Base-by-base conservation (phyloP, 345 rosid species). In the Bruguiera gymnorhiza region DNA sequence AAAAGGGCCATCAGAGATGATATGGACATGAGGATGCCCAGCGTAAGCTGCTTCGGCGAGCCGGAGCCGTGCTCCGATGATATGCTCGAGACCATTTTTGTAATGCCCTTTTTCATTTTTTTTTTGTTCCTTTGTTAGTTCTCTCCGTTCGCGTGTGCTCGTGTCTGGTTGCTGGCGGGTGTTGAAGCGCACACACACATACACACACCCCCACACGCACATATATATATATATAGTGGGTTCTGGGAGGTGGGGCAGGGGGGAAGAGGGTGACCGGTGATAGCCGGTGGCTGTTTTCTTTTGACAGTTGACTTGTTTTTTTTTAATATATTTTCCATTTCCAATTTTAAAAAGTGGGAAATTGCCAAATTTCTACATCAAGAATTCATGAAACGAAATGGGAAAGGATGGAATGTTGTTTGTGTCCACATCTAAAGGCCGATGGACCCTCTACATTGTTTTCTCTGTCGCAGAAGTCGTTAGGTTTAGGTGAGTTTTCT, bases 1-100 rank as follows among this genome's bases (percentile, higher is more conserved):
- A 88, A 84, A 30, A 81, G 53, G 68, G 86, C 80, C 85, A 82
- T 70, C 54, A 87, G 67, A 32, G 78, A 71, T 2, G 80, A 73
- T 6, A 84, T 6, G 34, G 93, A 81, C 29, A 86, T 23, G 48
- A 85, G 58, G 57, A 87, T 78, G 62, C 74, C 71, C 59, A 74
- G 21, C 4, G 76, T 69, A 29, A 82, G 68, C 43, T 81, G 84
- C 80, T 83, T 84, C 16, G 78, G 70, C 0, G 82, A 66, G 57
- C 62, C 34, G 37, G 78, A 77, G 66, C 53, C 76, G 46, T 73
- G 60, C 39, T 74, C 77, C 54, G 77, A 66, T 53, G 81, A 57
- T 43, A 43, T 3, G 1, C 78, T 57, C 34, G 39, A 58, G 46
- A 36, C 82, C 85, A 87, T n/a, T 31, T 31, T 0, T 20, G 10